phyloP scores from a whole-genome alignment of 345 rosid species.

The Linum lewisii region DNA sequence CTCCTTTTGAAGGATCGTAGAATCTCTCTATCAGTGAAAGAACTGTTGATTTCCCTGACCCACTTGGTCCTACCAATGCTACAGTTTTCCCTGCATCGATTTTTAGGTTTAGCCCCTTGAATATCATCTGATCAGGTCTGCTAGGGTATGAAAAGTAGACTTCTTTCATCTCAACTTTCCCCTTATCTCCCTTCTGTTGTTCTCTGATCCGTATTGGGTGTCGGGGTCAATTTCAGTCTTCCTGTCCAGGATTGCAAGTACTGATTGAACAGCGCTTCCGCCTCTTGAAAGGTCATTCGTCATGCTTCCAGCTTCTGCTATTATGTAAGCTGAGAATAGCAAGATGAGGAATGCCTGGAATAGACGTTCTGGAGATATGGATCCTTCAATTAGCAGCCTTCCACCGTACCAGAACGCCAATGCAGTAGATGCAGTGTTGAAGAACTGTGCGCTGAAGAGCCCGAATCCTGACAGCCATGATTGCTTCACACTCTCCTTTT shows the following conservation, averaged over 20 bases:
- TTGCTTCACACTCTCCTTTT: slow-evolving; percentile 21
- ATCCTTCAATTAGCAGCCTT: slow-evolving; percentile 10
- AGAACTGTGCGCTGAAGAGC: slow-evolving; percentile 20
- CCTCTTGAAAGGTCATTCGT: slow-evolving; percentile 26
- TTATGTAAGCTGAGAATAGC: slow-evolving; percentile 21
- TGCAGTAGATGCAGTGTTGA: slow-evolving; percentile 12
- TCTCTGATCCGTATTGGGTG: slow-evolving; percentile 10
- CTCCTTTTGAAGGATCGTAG: slow-evolving; percentile 21
- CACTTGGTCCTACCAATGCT: slow-evolving; percentile 21
- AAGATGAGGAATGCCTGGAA: slow-evolving; percentile 26
- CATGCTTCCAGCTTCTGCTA: slow-evolving; percentile 34
- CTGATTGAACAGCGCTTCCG: slow-evolving; percentile 16
- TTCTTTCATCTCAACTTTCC: slow-evolving; percentile 24
- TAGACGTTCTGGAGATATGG: slow-evolving; percentile 15
- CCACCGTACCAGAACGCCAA: slow-evolving; percentile 32
- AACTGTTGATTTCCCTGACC: slow-evolving; percentile 25
- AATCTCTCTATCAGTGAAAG: slow-evolving; percentile 23
- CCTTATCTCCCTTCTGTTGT: slow-evolving; percentile 11
- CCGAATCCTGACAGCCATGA: slow-evolving; percentile 25
- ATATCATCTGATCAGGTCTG: slow-evolving; percentile 22
- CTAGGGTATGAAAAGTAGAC: slow-evolving; percentile 27
- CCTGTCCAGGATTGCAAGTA: slow-evolving; percentile 19
- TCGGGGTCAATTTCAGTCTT: slow-evolving; percentile 23
- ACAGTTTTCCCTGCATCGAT: slow-evolving; percentile 23
- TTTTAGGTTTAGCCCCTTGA: slow-evolving; percentile 20